Conservation (phyloP, 768 basidiomycete genomes). For the Russula lepida region DNA sequence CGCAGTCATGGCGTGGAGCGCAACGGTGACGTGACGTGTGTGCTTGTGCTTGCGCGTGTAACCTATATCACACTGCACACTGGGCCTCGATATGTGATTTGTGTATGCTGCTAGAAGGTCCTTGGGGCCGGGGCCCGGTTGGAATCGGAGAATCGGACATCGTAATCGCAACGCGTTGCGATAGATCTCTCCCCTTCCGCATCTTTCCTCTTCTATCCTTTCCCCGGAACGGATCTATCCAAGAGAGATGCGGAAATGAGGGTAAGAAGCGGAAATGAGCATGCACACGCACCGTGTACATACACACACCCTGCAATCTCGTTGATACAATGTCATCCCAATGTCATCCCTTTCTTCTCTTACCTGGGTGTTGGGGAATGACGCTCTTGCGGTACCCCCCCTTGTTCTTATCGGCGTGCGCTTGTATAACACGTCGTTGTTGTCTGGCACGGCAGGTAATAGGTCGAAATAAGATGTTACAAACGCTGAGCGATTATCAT, state of each 20-base stretch:
- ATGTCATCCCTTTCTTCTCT: not conserved
- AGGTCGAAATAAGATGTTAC: not conserved
- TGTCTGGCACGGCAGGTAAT: not conserved
- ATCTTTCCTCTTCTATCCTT: not conserved
- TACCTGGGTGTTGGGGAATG: not conserved
- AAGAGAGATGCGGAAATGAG: constrained; percentile 6
- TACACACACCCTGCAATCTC: not conserved
- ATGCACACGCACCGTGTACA: constrained; percentile 5
- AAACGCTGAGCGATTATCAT: not conserved
- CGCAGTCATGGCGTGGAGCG: not conserved
- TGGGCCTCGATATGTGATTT: not conserved
- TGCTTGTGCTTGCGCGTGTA: not conserved
- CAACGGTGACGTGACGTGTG: not conserved
- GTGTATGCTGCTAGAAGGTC: not conserved
- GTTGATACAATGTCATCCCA: not conserved
- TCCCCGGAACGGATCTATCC: not conserved
- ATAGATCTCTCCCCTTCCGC: not conserved
- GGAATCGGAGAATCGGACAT: not conserved
- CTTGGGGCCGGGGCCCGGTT: not conserved
- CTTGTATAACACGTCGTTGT: not conserved
- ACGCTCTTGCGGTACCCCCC: not conserved
- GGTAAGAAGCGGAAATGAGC: constrained; percentile 10
- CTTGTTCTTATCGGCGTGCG: not conserved
- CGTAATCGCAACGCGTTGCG: too few relatives aligned
- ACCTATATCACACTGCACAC: not conserved